phyloP scores from a whole-genome alignment of 768 basidiomycete genomes.

The Leccinellum albellum region DNA sequence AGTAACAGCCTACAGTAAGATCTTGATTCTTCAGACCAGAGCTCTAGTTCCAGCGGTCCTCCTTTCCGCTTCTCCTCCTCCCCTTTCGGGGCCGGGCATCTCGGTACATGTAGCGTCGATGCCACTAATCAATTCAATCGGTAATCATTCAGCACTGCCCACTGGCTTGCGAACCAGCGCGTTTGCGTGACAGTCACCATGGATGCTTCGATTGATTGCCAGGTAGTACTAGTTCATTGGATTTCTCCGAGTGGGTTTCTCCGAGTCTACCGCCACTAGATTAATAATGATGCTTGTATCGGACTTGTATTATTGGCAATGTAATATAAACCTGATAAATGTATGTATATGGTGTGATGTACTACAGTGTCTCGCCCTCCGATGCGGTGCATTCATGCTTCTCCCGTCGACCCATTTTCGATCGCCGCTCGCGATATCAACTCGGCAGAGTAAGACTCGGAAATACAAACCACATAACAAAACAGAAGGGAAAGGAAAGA shows the following conservation, averaged over 20 bases:
- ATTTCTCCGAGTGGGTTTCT: background rate
- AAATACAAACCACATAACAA: background rate
- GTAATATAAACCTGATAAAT: background rate
- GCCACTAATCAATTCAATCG: background rate
- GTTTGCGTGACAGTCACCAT: background rate
- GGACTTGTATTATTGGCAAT: background rate
- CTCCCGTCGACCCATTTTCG: background rate
- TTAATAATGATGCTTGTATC: background rate
- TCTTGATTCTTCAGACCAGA: no score
- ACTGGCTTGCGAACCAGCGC: background rate
- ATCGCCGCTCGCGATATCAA: background rate
- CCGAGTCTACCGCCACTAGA: no score
- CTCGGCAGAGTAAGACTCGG: background rate
- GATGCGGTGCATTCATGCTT: background rate
- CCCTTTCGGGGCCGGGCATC: background rate
- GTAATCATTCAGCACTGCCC: background rate
- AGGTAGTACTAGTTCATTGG: background rate
- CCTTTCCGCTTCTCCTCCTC: background rate
- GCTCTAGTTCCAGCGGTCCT: no score
- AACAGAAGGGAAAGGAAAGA: background rate
- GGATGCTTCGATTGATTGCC: no score
- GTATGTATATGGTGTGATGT: no score
- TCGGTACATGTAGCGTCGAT: background rate
- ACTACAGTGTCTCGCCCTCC: background rate
- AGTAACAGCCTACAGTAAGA: no score